phyloP scores from a whole-genome alignment of 495 filamentous ascomycete species.

The Eremomyces bilateralis region DNA sequence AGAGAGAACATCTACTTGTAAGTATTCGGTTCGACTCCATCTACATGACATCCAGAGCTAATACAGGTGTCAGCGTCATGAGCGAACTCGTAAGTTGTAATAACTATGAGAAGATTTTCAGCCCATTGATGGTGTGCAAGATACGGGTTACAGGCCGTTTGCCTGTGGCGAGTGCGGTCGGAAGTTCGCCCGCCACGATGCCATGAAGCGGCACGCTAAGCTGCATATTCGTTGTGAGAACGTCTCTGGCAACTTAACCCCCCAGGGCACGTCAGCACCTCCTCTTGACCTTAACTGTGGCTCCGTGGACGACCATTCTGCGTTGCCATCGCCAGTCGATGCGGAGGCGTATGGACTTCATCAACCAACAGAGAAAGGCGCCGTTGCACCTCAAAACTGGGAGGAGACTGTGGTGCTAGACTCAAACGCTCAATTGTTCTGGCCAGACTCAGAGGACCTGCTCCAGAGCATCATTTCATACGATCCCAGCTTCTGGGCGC shows the following conservation, averaged over 20 bases:
- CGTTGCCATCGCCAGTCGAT: not conserved
- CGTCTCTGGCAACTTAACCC: not conserved
- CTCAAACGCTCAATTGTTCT: not conserved
- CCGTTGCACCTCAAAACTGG: not conserved
- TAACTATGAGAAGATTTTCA: not conserved
- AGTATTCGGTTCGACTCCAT: no score
- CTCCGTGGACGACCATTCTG: not conserved
- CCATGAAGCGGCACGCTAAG: not conserved
- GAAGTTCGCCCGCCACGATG: not conserved
- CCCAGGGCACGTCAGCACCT: not conserved
- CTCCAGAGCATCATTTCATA: not conserved
- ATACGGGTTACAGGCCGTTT: not conserved
- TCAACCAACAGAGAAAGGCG: not conserved
- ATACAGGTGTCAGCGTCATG: slow-evolving; percentile 1
- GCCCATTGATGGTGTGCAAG: not conserved
- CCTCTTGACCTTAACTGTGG: not conserved
- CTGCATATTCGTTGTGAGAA: not conserved
- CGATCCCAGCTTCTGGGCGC: no score
- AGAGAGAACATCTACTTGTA: no score
- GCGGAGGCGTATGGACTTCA: not conserved
- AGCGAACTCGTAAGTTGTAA: not conserved
- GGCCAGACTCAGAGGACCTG: not conserved
- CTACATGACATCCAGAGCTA: no score
- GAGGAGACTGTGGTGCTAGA: not conserved
- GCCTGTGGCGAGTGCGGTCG: not conserved